Evolutionary conservation across 179 eudicot species (phyloP), one percentile per base, ranked within the genome.

Genomic region (Beta macrorhiza): DNA sequence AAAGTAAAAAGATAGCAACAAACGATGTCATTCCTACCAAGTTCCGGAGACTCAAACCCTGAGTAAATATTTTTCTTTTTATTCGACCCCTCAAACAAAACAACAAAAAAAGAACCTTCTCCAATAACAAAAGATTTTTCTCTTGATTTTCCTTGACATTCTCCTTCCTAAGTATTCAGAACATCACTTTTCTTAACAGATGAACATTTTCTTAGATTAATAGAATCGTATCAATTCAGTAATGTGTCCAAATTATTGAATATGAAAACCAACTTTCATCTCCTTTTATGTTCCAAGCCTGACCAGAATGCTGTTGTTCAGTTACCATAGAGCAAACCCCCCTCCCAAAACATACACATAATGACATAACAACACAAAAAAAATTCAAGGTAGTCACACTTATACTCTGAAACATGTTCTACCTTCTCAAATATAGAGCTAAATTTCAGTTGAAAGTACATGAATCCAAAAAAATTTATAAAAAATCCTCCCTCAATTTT

Each of bases 401-500:
- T 19, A 22, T 56, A 32, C 13, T 42, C 7, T 12, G 16, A 29
- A 78, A 47, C 76, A 59, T 47, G 47, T 57, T 44, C 76, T 19
- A 25, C 68, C 75, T 71, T n/a, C 17, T 44, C 76, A 79, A 51
- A 20, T 69, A 7, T 69, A 69, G 11, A 42, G 67, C 59, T 47
- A 49, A 12, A 44, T 51, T 37, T 25, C 29, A 29, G 53, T 17
- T 10, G 55, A 17, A 55, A 11, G 55, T 19, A 20, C n/a, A 10
- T 13, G n/a, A 62, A 37, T 5, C 47, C 11, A 53, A 7, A 32
- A 10, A 20, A 52, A n/a, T 5, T 25, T 17, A 53, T 67, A n/a
- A 0, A 5, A 15, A 1, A 5, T 5, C 5, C 61, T 62, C 4
- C 29, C 4, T 2, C 37, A 57, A 20, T 2, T 11, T 3, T 8